phyloP scores from a whole-genome alignment of 2,329 filamentous ascomycete species.

The Apiospora aurea region DNA sequence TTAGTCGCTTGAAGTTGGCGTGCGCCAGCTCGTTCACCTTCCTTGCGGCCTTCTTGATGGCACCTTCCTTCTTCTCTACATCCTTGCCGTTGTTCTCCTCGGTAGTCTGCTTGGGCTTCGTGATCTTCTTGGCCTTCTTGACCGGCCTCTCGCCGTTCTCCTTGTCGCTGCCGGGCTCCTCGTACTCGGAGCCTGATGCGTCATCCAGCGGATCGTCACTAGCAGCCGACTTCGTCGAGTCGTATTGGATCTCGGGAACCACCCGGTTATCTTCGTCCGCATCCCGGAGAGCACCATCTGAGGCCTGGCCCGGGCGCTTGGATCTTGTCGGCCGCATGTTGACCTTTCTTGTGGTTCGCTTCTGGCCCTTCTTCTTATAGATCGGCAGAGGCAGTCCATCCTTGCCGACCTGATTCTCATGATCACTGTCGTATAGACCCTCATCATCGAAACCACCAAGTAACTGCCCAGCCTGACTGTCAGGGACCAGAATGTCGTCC shows the following conservation, averaged over 20 bases:
- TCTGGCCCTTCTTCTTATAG: conserved; percentile 86
- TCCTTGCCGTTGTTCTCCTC: conserved; percentile 35
- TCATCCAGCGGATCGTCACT: conserved; percentile 42
- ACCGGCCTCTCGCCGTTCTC: conserved; percentile 43
- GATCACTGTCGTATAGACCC: conserved; percentile 61
- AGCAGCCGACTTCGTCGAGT: conserved; percentile 39
- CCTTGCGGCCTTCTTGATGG: conserved; percentile 58
- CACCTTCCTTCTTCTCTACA: conserved; percentile 47
- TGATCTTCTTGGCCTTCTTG: conserved; percentile 34
- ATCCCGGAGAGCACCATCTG: conserved; percentile 41
- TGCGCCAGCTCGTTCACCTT: conserved; percentile 71
- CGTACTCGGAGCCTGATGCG: conserved; percentile 50
- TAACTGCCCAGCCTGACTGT: conserved; percentile 52
- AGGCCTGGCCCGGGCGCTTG: conserved; percentile 52
- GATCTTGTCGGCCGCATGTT: conserved; percentile 66
- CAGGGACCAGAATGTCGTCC: conserved; percentile 50
- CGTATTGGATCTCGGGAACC: conserved; percentile 49
- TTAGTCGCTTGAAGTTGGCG: conserved; percentile 71
- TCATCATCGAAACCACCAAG: conserved; percentile 72
- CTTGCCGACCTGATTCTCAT: conserved; percentile 57
- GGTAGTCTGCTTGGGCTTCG: conserved; percentile 28
- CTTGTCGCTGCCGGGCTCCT: conserved; percentile 44
- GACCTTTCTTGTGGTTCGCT: conserved; percentile 74
- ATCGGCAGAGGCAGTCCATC: conserved; percentile 66
- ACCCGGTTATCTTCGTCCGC: conserved; percentile 47